A percentile compares a stretch with the other conserved stretches of the same genome.
phyloP scores from a whole-genome alignment of 2,329 filamentous ascomycete genomes.

The Rosellinia necatrix region DNA sequence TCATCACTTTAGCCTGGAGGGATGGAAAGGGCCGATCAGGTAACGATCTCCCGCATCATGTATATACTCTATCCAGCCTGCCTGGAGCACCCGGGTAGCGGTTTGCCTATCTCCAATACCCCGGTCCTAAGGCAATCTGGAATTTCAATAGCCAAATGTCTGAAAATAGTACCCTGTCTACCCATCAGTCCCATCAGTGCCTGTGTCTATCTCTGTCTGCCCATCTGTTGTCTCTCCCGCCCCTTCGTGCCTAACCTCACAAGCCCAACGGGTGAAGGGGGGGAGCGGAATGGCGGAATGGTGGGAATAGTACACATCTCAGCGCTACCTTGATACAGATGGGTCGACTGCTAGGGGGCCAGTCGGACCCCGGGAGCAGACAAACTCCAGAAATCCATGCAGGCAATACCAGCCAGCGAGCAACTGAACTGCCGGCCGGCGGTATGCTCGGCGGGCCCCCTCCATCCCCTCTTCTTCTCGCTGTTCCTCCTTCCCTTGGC shows the following conservation, averaged over 20 bases:
- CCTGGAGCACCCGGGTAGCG: no score
- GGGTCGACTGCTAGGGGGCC: background rate
- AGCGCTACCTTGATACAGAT: background rate
- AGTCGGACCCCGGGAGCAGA: background rate
- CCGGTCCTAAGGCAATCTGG: background rate
- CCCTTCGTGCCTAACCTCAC: background rate
- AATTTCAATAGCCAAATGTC: background rate
- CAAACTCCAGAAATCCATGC: slow-evolving; percentile 12
- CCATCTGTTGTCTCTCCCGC: no score
- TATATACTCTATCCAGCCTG: slow-evolving; percentile 12
- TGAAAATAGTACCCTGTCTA: no score
- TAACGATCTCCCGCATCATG: slow-evolving; percentile 13
- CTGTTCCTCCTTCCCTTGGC: no score
- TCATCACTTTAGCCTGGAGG: slow-evolving; percentile 24
- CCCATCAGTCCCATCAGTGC: no score
- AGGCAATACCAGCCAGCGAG: slow-evolving; percentile 10
- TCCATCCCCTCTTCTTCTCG: no score
- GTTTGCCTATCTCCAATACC: slow-evolving; percentile 22
- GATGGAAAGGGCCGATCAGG: slow-evolving; percentile 11
- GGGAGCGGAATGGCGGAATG: slow-evolving; percentile 6
- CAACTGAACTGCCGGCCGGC: slow-evolving; percentile 24
- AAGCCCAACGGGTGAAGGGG: background rate
- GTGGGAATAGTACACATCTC: slow-evolving; percentile 7
- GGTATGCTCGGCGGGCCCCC: slow-evolving; percentile 22
- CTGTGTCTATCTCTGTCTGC: no score